A percentile compares a stretch with the other conserved stretches of the same genome.
phyloP scores from a whole-genome alignment of 2,329 filamentous ascomycete genomes.

The Cytospora schulzeri region DNA sequence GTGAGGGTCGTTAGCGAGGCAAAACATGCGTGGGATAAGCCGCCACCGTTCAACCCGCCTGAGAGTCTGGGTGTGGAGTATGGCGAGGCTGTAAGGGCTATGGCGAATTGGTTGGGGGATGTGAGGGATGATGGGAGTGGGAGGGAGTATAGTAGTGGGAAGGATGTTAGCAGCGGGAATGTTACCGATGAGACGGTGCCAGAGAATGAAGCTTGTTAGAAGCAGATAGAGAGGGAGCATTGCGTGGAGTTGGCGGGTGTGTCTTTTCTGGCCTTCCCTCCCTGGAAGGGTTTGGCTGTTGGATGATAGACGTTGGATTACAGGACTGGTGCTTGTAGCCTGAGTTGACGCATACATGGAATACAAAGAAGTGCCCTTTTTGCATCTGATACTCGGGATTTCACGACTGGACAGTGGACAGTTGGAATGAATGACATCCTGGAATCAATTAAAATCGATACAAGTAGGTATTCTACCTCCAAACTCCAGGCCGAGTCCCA shows the following conservation, averaged over 20 bases:
- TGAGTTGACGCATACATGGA: background rate
- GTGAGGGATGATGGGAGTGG: constrained; percentile 13
- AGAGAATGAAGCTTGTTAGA: background rate
- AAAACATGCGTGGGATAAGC: constrained; percentile 68
- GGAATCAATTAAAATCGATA: too few relatives aligned
- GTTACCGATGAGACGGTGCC: constrained; percentile 11
- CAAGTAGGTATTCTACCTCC: background rate
- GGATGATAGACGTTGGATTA: background rate
- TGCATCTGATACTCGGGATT: background rate
- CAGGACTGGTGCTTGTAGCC: background rate
- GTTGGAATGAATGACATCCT: too few relatives aligned
- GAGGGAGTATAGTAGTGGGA: constrained; percentile 6
- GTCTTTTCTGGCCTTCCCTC: too few relatives aligned
- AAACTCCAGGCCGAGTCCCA: background rate
- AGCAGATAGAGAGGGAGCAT: background rate
- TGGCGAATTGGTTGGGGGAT: constrained; percentile 22
- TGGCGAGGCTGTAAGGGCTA: constrained; percentile 24
- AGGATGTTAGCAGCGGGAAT: constrained; percentile 10
- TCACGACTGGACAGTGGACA: too few relatives aligned
- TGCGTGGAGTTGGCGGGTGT: background rate
- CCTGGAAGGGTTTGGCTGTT: background rate
- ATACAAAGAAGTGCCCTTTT: background rate
- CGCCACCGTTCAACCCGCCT: constrained; percentile 36
- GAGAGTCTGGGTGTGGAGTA: constrained; percentile 23
- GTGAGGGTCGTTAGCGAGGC: constrained; percentile 55